Percentiles rank a stretch among this genome's conserved stretches.
These are phyloP conservation scores for Huntiella moniliformis DNA, from an alignment of 2,329 filamentous ascomycete species.

Conservation along the genomic window DNA sequence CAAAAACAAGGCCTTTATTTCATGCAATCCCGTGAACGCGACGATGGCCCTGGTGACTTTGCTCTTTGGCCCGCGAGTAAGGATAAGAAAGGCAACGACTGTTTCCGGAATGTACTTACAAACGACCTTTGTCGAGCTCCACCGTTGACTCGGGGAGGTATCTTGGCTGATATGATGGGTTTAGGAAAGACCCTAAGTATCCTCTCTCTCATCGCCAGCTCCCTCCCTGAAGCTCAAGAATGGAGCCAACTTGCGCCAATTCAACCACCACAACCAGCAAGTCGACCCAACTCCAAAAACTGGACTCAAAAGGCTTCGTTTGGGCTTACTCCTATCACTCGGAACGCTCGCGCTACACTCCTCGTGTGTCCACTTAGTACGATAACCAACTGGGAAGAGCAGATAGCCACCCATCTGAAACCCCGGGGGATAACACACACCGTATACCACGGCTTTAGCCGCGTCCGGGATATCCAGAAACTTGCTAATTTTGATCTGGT, in stretches of 20 bases:
- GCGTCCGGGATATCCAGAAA: slow-evolving; percentile 47
- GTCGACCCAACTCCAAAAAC: slow-evolving; percentile 18
- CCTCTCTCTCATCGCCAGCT: slow-evolving; percentile 54
- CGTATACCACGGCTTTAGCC: slow-evolving; percentile 68
- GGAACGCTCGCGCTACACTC: slow-evolving; percentile 63
- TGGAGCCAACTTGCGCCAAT: slow-evolving; percentile 40
- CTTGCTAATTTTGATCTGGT: slow-evolving; percentile 65
- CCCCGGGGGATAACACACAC: slow-evolving; percentile 49
- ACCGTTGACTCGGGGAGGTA: slow-evolving; percentile 49
- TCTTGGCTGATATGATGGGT: slow-evolving; percentile 76
- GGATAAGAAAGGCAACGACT: slow-evolving; percentile 31
- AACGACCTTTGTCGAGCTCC: slow-evolving; percentile 40
- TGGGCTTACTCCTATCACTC: slow-evolving; percentile 31
- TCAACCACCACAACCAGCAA: slow-evolving; percentile 25
- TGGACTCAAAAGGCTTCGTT: slow-evolving; percentile 19
- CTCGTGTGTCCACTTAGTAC: slow-evolving; percentile 81
- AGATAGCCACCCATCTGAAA: slow-evolving; percentile 66
- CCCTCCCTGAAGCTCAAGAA: slow-evolving; percentile 38
- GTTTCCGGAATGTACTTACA: slow-evolving; percentile 55
- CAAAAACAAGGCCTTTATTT: slow-evolving; percentile 84
- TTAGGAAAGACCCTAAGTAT: slow-evolving; percentile 78
- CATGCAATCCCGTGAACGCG: slow-evolving; percentile 59
- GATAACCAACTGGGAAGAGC: slow-evolving; percentile 84
- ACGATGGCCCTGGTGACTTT: slow-evolving; percentile 41
- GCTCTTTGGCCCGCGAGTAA: slow-evolving; percentile 56